Evolutionary conservation across 2,329 filamentous ascomycete species (phyloP).

Genomic region (Alternaria novae-zelandiae): DNA sequence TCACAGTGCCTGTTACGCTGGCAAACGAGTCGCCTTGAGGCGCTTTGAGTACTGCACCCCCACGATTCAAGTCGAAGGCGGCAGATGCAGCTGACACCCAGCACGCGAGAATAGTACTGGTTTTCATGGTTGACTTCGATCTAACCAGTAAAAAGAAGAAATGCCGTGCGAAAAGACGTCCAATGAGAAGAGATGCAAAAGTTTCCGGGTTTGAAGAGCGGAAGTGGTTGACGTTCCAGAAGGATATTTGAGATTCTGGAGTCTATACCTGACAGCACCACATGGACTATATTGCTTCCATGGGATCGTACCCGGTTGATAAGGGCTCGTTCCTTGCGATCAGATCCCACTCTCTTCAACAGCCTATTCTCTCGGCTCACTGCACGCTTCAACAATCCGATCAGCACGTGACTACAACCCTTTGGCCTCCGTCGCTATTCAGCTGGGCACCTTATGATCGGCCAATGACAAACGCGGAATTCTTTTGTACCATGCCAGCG

Average conservation of each 20-base stretch:
- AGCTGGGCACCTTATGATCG: not conserved
- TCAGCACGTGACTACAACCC: not conserved
- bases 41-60: conserved; percentile 34
- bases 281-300: conserved; percentile 17
- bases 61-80: conserved; percentile 34
- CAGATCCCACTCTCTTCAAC: not conserved
- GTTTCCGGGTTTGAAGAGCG: conserved; percentile 4
- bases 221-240: not conserved
- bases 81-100: conserved; percentile 20
- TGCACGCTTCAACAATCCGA: not conserved
- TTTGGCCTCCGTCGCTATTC: not conserved
- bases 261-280: conserved; percentile 6
- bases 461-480: conserved; percentile 4
- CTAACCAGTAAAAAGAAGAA: not conserved
- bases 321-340: not conserved
- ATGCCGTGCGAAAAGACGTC: not conserved
- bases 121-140: conserved; percentile 17
- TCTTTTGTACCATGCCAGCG: not conserved
- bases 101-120: conserved; percentile 11
- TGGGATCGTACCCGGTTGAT: conserved; percentile 18
- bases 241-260: conserved; percentile 6
- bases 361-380: conserved; percentile 1
- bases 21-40: conserved; percentile 30
- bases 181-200: conserved; percentile 1
- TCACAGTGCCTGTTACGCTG: conserved; percentile 25